Conservation (phyloP, 176 grass and related monocot species). For the Hyparrhenia diplandra region DNA sequence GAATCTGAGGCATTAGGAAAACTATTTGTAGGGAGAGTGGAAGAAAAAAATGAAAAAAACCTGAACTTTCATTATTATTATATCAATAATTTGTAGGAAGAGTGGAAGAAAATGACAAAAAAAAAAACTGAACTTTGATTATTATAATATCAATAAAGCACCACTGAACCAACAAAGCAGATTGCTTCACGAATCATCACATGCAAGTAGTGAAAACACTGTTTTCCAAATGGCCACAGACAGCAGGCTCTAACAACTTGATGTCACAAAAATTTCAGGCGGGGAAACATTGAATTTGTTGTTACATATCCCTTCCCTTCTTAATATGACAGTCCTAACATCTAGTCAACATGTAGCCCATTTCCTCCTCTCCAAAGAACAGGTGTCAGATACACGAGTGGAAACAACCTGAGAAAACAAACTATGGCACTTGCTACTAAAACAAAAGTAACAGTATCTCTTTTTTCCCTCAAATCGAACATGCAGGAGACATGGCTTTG, state of each 20-base stretch:
- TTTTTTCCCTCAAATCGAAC: neutral
- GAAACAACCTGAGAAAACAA: neutral
- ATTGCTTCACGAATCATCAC: neutral
- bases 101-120: neutral
- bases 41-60: neutral
- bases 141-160: neutral
- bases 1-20: neutral
- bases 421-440: neutral
- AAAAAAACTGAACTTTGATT: conserved; percentile 3
- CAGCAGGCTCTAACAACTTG: neutral
- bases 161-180: neutral
- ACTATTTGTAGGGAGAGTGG: neutral
- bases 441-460: neutral
- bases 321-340: neutral
- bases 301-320: neutral
- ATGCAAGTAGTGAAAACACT: neutral
- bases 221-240: neutral
- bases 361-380: neutral
- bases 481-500: neutral
- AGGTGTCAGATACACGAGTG: neutral
- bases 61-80: conserved; percentile 4
- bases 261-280: neutral
- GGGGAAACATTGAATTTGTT: neutral
- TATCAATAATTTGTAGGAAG: neutral
- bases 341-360: neutral